Conservation (phyloP, 805 yeast genomes). For the Ogataea trehalophila region DNA sequence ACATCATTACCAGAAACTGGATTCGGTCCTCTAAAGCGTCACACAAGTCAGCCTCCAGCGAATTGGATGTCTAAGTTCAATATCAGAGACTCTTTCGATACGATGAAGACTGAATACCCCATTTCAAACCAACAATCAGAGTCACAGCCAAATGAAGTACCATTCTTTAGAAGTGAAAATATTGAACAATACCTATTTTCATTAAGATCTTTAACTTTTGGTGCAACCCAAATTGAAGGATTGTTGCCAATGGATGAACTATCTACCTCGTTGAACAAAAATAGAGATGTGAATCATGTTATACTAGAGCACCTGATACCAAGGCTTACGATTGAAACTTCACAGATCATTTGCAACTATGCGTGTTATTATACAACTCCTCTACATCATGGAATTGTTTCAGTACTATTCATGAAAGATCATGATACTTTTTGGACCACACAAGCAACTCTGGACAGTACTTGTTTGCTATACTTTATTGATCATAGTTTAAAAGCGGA, state of each 20-base stretch:
- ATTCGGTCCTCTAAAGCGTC: neutral
- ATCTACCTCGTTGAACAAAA: neutral
- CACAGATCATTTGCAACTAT: slow-evolving; percentile 15
- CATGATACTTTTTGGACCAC: slow-evolving; percentile 19
- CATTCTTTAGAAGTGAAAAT: slow-evolving; percentile 11
- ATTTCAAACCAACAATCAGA: neutral
- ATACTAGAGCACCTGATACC: slow-evolving; percentile 8
- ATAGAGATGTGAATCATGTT: slow-evolving; percentile 7
- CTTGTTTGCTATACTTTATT: slow-evolving; percentile 9
- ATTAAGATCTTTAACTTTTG: slow-evolving; percentile 20
- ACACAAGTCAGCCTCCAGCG: neutral
- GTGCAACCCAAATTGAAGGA: slow-evolving; percentile 17
- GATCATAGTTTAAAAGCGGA: slow-evolving; percentile 7
- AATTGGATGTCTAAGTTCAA: neutral
- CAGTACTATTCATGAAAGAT: slow-evolving; percentile 18
- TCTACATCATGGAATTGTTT: slow-evolving; percentile 21
- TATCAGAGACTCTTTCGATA: neutral
- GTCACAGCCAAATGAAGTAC: neutral
- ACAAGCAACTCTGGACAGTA: slow-evolving; percentile 6
- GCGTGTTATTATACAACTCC: slow-evolving; percentile 22
- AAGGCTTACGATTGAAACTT: slow-evolving; percentile 7
- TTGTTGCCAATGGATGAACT: slow-evolving; percentile 15
- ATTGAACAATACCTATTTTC: slow-evolving; percentile 20
- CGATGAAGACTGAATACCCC: neutral
- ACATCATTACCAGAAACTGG: neutral